Evolutionary conservation across 2,329 filamentous ascomycete genomes (phyloP), one percentile per base, ranked within the genome.

Genomic region (Talaromyces funiculosus): DNA sequence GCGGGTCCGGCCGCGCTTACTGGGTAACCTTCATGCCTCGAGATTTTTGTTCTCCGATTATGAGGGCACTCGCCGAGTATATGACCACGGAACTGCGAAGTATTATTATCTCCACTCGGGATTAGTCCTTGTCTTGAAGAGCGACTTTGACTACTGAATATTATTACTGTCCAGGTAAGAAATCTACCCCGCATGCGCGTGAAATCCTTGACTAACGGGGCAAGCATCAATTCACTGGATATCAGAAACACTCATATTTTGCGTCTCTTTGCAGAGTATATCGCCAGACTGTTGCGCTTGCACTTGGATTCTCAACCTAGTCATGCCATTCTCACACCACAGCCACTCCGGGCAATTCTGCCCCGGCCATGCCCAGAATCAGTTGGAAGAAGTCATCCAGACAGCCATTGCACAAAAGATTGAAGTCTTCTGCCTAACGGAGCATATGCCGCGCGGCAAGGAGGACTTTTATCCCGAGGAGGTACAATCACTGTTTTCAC

Each of bases 281-380:
- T 31, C n/a, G 24, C 22, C 14, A 16, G 24, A 6, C 7, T 29
- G 12, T 47, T 5, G 9, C 40, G 4, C 10, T 18, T 43, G 3
- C 40, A 24, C 5, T 43, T 10, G 22, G 4, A 6, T 45, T 49
- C 20, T n/a, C 29, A 53, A 20, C 9, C 5, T 20, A 53, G 24
- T 16, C 16, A 97, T 97, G 94, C 92, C 93, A 1, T 96, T 96
- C 78, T 95, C 94, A 4, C 95, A 97, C 81, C 94, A 99, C 77
- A 96, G 91, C 71, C 94, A 99, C 78, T 97, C 94, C 38, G 94
- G 94, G 64, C 90, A 99, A 74, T 99, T 99, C 80, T 99, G 94
- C 79, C 87, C 87, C 9, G 86, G 88, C 67, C 94, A 99, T 79
- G 94, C 94, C 55, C 86, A 88, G 71, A 86, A 96, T 72, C 83